Evolutionary conservation across 139 green algal species (phyloP), one percentile per base, ranked within the genome.

Genomic region (Zygnema circumcarinatum): DNA sequence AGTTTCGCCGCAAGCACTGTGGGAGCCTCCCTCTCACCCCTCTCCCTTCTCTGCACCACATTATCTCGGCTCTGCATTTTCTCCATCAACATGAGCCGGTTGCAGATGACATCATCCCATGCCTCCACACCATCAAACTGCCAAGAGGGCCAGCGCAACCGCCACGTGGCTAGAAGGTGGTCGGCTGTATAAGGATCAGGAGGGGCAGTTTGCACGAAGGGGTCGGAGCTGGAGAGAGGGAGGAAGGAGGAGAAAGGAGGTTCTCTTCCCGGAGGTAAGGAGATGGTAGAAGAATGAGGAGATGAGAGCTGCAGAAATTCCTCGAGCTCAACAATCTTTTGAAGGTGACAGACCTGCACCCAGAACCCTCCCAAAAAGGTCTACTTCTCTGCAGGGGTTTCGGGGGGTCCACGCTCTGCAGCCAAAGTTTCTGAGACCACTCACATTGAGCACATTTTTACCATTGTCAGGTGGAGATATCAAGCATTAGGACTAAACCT

Each of bases 71-170:
- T 62, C 3, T 33, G 25, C 2, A 40, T 32, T 38, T 54, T 86
- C 16, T 88, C 81, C 67, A 88, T 22, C 3, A 38, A 38, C 36
- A 69, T 7, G 3, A 21, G 3, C n/a, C 81, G 67, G 32, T 35
- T 32, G 69, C 11, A 38, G 11, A 88, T 38, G 22, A 88, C 22
- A 33, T 88, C 81, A 33, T 83, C 81, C 81, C 81, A 88, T 22
- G 47, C 81, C 2, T 33, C 22, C 33, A 67, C 81, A 33, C 11
- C 22, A 35, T 87, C 81, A 33, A 67, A 36, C 36, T 72, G 2
- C 73, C 35, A 88, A 31, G 62, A 85, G 22, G 81, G 81, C 35
- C 69, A 87, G 38, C 81, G n/a, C 2, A 38, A 33, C 7, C 20
- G 67, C 67, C 67, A 86, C 7, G 16, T 41, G 2, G 39, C 16